Evolutionary conservation across 2,329 filamentous ascomycete species (phyloP).

Genomic region (Aureobasidium pullulans): DNA sequence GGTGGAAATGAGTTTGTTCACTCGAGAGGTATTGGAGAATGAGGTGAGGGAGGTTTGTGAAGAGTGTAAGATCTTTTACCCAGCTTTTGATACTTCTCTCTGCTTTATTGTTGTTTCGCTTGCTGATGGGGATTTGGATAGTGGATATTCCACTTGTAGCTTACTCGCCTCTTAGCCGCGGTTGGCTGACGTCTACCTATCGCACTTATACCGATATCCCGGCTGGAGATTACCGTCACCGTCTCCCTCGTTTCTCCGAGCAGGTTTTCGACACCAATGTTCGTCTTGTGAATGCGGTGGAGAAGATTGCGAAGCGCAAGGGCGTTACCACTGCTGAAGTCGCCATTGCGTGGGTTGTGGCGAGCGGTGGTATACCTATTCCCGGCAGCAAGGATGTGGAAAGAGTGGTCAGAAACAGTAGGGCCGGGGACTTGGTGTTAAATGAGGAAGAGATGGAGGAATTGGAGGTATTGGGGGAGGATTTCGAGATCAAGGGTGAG

Average conservation of each 20-base stretch:
- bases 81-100: no score
- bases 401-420: slow-evolving; percentile 33
- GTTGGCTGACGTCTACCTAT: slow-evolving; percentile 49
- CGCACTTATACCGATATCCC: slow-evolving; percentile 49
- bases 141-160: slow-evolving; percentile 61
- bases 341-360: slow-evolving; percentile 43
- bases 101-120: no score
- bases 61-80: slow-evolving; percentile 39
- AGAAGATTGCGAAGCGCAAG: slow-evolving; percentile 53
- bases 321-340: slow-evolving; percentile 41
- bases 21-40: slow-evolving; percentile 53
- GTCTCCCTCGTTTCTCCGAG: slow-evolving; percentile 53
- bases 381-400: slow-evolving; percentile 33
- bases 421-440: slow-evolving; percentile 31
- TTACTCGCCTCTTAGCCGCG: slow-evolving; percentile 63
- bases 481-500: slow-evolving; percentile 35
- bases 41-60: slow-evolving; percentile 50
- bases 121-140: no score
- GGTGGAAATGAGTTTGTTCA: slow-evolving; percentile 45
- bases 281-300: slow-evolving; percentile 51
- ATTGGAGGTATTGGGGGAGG: slow-evolving; percentile 45
- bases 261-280: slow-evolving; percentile 60
- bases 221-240: slow-evolving; percentile 40
- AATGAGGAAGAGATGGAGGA: slow-evolving; percentile 43
- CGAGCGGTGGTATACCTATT: slow-evolving; percentile 37